Evolutionary conservation across 176 grass and related monocot genomes (phyloP), one percentile per base, ranked within the genome.

Genomic region (Carex scoparia): DNA sequence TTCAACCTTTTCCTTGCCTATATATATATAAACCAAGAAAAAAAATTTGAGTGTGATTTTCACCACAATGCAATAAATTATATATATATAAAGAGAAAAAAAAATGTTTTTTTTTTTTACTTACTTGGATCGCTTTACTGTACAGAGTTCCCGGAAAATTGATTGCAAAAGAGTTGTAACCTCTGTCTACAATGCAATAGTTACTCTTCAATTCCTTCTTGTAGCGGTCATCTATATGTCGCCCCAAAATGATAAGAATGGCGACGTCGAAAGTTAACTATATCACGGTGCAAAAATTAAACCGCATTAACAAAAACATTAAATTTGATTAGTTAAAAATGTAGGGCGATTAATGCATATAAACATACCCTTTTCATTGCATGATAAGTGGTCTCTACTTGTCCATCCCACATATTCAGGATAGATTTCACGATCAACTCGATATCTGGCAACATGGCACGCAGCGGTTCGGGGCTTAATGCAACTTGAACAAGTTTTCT

Each of bases 161-260:
- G 76, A 82, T 99, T 61, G 91, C 88, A 80, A 99, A 99, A 55
- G 91, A 99, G 85, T 99, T 99, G 90, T 99, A 99, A 18, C 96
- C 96, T 86, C 91, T 99, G 86, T 95, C 93, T 42, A 99, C 88
- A 80, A 95, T 23, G 90, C 84, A 84, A 81, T 94, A 99, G 14
- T 94, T 95, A 57, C 76, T 86, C 81, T 88, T 86, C 10, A 99
- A 78, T 90, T 92, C 90, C 57, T 59, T 69, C 73, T 89, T 95
- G 66, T 80, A 71, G 38, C 27, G 64, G 19, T 92, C 91, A 62
- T 92, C 86, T 56, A 99, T 57, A 1, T 42, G 65, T 4, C 91
- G 85, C 59, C 96, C 93, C 44, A 99, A 99, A 79, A 99, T 91
- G 7, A 51, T 78, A 35, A 87, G 93, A 88, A 99, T 88, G 56